phyloP scores from a whole-genome alignment of 2,329 filamentous ascomycete species.

The Juglanconis sp. region DNA sequence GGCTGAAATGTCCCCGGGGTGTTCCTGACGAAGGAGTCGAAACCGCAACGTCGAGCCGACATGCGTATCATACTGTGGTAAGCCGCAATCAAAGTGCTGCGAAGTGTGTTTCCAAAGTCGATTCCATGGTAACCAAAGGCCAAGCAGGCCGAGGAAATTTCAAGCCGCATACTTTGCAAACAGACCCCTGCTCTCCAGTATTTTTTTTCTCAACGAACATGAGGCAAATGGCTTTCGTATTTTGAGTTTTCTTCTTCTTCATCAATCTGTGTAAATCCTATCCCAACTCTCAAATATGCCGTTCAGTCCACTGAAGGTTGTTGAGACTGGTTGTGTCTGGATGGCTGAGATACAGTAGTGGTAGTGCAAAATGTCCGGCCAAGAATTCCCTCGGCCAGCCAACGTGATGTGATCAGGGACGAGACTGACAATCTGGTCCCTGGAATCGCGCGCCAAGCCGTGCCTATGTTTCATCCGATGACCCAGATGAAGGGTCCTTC shows the following conservation, averaged over 20 bases:
- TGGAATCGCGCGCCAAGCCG: background rate
- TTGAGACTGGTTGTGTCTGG: too few relatives aligned
- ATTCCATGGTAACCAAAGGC: too few relatives aligned
- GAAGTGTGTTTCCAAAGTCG: background rate
- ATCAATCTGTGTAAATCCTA: too few relatives aligned
- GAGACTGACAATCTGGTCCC: background rate
- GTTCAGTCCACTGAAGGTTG: too few relatives aligned
- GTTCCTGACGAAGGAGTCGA: background rate
- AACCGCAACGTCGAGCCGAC: background rate
- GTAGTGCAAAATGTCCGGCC: background rate
- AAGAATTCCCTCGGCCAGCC: background rate
- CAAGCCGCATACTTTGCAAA: too few relatives aligned
- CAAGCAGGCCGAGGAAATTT: too few relatives aligned
- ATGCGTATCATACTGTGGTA: background rate
- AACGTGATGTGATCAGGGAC: background rate
- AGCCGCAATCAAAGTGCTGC: background rate
- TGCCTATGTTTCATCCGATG: constrained; percentile 9
- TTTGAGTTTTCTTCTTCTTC: too few relatives aligned
- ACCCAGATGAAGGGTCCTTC: background rate
- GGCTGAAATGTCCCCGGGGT: background rate
- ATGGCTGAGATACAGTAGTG: too few relatives aligned
- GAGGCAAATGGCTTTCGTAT: too few relatives aligned
- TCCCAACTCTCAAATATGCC: too few relatives aligned
- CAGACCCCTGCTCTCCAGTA: too few relatives aligned
- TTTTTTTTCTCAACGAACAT: too few relatives aligned